A percentile compares a stretch with the other conserved stretches of the same genome.
Evolutionary conservation across 116 monocot species (phyloP).

Genomic region (Trichopus zeylanicus): DNA sequence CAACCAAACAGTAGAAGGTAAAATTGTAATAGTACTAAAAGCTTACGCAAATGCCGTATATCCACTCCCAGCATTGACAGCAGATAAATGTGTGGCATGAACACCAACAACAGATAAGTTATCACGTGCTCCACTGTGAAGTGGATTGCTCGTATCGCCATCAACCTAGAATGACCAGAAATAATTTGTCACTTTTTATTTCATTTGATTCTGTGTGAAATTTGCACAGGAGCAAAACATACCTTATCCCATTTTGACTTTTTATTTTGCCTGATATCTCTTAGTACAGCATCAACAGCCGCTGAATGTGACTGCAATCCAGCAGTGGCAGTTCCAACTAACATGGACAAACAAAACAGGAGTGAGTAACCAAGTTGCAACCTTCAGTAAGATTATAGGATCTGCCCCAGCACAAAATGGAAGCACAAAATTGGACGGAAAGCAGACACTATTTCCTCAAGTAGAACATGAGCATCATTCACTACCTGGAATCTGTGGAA

Average conservation of each 20-base stretch:
- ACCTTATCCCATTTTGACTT: slow-evolving; percentile 51
- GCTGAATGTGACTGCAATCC: slow-evolving; percentile 20
- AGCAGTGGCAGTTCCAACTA: slow-evolving; percentile 16
- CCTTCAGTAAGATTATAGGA: neutral
- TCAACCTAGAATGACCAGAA: slow-evolving; percentile 48
- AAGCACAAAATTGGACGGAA: neutral
- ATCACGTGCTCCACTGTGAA: slow-evolving; percentile 39
- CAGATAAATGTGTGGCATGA: slow-evolving; percentile 53
- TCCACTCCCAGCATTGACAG: slow-evolving; percentile 52
- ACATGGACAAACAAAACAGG: neutral
- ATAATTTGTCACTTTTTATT: neutral
- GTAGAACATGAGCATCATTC: slow-evolving; percentile 4
- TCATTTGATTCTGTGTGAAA: neutral
- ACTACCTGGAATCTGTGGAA: slow-evolving; percentile 47
- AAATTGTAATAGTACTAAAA: neutral
- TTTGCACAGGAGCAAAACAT: neutral
- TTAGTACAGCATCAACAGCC: slow-evolving; percentile 27
- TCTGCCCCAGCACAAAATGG: neutral
- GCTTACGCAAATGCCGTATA: slow-evolving; percentile 72
- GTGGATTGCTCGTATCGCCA: slow-evolving; percentile 53
- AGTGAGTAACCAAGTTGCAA: neutral
- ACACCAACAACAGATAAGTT: slow-evolving; percentile 27
- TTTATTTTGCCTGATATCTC: slow-evolving; percentile 16
- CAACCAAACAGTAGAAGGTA: neutral
- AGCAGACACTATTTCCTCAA: neutral